These are phyloP conservation scores for Mariannaea sp. DNA, from an alignment of 2,329 filamentous ascomycete genomes.

Conservation along the genomic window DNA sequence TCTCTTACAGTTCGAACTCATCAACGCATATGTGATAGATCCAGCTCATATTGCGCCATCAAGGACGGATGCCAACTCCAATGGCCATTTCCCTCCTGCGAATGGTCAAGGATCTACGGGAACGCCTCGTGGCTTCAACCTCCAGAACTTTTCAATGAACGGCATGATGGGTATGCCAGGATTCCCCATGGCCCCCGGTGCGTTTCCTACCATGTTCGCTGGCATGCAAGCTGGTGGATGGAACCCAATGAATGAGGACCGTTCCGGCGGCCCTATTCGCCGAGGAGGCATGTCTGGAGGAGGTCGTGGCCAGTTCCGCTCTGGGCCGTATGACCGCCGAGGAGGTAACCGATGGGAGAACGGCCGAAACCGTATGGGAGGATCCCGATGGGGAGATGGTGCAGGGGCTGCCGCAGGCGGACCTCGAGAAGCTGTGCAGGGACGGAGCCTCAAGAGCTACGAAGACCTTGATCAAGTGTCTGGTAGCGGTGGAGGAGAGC, in stretches of 20 bases:
- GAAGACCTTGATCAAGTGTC: constrained; percentile 92
- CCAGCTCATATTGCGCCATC: constrained; percentile 94
- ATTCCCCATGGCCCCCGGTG: constrained; percentile 57
- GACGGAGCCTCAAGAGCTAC: constrained; percentile 92
- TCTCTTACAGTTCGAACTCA: constrained; percentile 71
- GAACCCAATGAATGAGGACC: constrained; percentile 58
- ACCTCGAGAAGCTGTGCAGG: constrained; percentile 88
- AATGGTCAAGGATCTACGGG: constrained; percentile 78
- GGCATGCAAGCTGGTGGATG: constrained; percentile 55
- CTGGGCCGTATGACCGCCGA: constrained; percentile 77
- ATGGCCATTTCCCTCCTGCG: constrained; percentile 87
- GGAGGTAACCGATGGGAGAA: constrained; percentile 60
- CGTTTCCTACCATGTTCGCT: constrained; percentile 61
- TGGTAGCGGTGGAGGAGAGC: constrained; percentile 74
- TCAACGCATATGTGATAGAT: constrained; percentile 94
- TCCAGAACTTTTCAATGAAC: constrained; percentile 71
- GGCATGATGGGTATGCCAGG: constrained; percentile 63
- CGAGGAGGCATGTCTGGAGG: constrained; percentile 63
- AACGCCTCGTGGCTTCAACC: constrained; percentile 89
- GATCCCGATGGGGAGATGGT: constrained; percentile 73
- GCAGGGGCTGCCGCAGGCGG: constrained; percentile 79
- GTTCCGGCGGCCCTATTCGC: constrained; percentile 70
- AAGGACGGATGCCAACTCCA: constrained; percentile 90
- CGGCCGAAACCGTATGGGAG: constrained; percentile 54
- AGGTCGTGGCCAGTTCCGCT: constrained; percentile 60